These are phyloP conservation scores for Strobilomyces echinocephalus DNA, from an alignment of 768 basidiomycete species.

Conservation along the genomic window DNA sequence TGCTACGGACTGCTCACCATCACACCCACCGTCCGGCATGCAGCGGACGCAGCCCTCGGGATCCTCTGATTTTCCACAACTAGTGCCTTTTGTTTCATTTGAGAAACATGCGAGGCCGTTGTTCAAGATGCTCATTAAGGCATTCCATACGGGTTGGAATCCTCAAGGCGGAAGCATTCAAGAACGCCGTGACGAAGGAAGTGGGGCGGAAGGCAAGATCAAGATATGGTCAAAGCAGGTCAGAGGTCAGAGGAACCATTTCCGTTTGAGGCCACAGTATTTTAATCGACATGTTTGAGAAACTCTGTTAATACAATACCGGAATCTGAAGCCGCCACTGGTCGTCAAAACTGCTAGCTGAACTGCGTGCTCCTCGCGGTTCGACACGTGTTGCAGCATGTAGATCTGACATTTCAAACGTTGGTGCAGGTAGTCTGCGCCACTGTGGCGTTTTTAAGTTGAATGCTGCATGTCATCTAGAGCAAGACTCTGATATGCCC, in stretches of 20 bases:
- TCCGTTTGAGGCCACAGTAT: neutral
- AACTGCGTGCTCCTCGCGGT: neutral
- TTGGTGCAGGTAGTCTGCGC: neutral
- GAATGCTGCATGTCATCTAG: neutral
- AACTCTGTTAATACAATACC: neutral
- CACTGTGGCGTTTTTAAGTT: neutral
- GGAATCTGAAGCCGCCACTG: neutral
- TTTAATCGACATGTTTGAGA: conserved; percentile 7
- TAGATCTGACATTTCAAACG: neutral
- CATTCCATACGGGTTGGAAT: conserved; percentile 52
- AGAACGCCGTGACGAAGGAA: conserved; percentile 8
- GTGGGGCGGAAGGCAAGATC: conserved; percentile 17
- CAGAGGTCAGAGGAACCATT: neutral
- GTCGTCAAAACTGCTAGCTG: neutral
- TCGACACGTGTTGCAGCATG: neutral
- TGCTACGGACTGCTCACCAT: conserved; percentile 24
- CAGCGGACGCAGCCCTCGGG: conserved; percentile 10
- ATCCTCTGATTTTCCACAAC: conserved; percentile 32
- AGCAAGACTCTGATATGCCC: neutral
- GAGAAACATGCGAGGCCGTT: conserved; percentile 59
- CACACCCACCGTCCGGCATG: conserved; percentile 45
- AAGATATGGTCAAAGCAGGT: conserved; percentile 17
- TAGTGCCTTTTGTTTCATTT: conserved; percentile 46
- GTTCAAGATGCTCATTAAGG: conserved; percentile 69
- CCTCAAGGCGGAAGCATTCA: conserved; percentile 39